Evolutionary conservation across 2,329 filamentous ascomycete species (phyloP).

Genomic region (Colletotrichum sp.): DNA sequence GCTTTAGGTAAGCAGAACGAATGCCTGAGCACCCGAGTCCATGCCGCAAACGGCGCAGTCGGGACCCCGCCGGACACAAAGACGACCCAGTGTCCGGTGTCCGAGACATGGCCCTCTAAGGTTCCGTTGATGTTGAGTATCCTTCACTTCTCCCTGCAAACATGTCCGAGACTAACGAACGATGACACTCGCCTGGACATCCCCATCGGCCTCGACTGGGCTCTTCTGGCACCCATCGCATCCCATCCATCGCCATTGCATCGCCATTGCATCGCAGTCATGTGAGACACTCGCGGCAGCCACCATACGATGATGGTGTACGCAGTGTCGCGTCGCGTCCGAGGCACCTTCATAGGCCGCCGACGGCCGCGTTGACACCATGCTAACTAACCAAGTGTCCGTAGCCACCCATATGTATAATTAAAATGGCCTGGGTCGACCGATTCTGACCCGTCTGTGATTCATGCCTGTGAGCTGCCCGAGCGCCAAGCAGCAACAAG

Average conservation of each 20-base stretch:
- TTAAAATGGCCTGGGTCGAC: background rate
- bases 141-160: background rate
- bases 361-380: background rate
- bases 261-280: background rate
- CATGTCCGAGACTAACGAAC: background rate
- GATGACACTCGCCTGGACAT: slow-evolving; percentile 16
- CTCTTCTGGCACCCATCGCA: background rate
- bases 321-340: background rate
- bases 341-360: background rate
- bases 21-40: slow-evolving; percentile 7
- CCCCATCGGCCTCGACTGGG: slow-evolving; percentile 13
- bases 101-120: background rate
- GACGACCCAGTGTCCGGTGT: background rate
- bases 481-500: background rate
- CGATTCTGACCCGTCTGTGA: background rate
- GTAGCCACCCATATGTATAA: background rate
- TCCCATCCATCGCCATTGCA: background rate
- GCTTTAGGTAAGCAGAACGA: background rate
- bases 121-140: background rate
- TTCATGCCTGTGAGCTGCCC: background rate
- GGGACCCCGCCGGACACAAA: background rate
- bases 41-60: background rate
- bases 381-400: background rate
- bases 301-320: background rate
- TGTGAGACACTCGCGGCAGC: background rate